Conservation (phyloP, 2,329 filamentous ascomycete genomes). For the Botrytis medusae region DNA sequence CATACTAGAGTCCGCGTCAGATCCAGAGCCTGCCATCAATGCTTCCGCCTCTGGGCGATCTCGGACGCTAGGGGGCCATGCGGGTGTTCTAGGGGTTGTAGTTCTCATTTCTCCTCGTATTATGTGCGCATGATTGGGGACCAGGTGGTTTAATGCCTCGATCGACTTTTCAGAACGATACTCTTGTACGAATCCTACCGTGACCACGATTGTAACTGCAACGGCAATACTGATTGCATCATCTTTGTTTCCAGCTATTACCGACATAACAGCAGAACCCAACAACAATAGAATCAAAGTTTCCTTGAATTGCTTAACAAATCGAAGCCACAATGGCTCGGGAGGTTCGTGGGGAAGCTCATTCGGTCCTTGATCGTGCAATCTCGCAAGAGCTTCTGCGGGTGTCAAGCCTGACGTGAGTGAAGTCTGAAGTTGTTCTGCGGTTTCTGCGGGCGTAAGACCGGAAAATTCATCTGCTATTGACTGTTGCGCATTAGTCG, state of each 20-base stretch:
- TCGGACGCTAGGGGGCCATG: constrained; percentile 49
- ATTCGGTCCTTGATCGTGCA: constrained; percentile 82
- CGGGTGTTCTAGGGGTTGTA: constrained; percentile 36
- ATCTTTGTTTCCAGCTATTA: constrained; percentile 89
- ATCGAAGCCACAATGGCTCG: constrained; percentile 92
- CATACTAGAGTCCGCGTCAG: constrained; percentile 53
- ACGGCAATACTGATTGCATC: constrained; percentile 95
- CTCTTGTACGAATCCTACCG: constrained; percentile 94
- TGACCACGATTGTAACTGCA: constrained; percentile 94
- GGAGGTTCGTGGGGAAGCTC: constrained; percentile 92
- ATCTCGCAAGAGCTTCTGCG: constrained; percentile 74
- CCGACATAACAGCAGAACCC: constrained; percentile 81
- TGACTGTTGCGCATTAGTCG: constrained; percentile 32
- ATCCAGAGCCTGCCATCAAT: constrained; percentile 30
- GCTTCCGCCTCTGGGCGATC: constrained; percentile 32
- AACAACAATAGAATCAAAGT: constrained; percentile 91
- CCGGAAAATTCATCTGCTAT: constrained; percentile 60
- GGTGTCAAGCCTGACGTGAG: constrained; percentile 77
- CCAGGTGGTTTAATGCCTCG: constrained; percentile 88
- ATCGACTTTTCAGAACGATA: constrained; percentile 97
- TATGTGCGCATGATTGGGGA: constrained; percentile 94
- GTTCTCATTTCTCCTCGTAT: constrained; percentile 56
- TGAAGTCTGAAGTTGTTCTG: constrained; percentile 77
- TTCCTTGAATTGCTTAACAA: constrained; percentile 95
- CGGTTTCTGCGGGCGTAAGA: constrained; percentile 76